Percentiles rank a stretch among this genome's conserved stretches.
Conservation (phyloP, 192 early-diverging fungal species). For the Coemansia reversa region DNA sequence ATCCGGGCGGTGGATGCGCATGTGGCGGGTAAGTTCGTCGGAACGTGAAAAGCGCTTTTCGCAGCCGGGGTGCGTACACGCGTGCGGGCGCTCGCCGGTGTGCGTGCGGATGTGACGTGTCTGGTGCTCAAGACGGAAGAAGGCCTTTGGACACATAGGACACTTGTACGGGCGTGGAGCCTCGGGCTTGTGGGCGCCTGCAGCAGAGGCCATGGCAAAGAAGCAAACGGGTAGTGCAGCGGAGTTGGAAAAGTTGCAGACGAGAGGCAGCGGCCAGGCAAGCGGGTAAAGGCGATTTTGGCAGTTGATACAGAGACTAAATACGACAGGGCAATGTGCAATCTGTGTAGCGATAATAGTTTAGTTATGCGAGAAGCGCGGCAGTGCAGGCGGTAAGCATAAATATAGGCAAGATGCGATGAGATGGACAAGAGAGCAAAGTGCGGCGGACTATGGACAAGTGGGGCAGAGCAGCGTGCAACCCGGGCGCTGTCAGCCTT, state of each 20-base stretch:
- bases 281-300: not conserved
- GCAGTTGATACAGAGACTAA: not conserved
- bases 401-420: not conserved
- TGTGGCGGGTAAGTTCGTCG: slow-evolving; percentile 78
- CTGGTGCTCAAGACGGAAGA: slow-evolving; percentile 76
- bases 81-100: slow-evolving; percentile 82
- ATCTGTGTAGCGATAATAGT: not conserved
- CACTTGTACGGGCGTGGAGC: slow-evolving; percentile 69
- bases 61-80: slow-evolving; percentile 74
- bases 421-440: not conserved
- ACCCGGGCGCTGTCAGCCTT: slow-evolving; percentile 11
- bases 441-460: not conserved
- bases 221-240: not conserved
- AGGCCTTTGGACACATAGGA: slow-evolving; percentile 70
- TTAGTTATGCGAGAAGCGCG: not conserved
- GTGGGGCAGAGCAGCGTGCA: slow-evolving; percentile 10
- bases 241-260: not conserved
- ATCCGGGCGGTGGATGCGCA: slow-evolving; percentile 53
- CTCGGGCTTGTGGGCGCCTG: slow-evolving; percentile 43
- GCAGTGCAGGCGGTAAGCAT: not conserved
- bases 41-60: slow-evolving; percentile 76
- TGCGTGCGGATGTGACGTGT: slow-evolving; percentile 81
- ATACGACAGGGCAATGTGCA: not conserved
- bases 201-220: slow-evolving; percentile 28
- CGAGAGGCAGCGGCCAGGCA: not conserved